Percentiles rank a stretch among this genome's conserved stretches.
These are phyloP conservation scores for Epicoccum nigrum DNA, from an alignment of 2,329 filamentous ascomycete species.

Conservation along the genomic window DNA sequence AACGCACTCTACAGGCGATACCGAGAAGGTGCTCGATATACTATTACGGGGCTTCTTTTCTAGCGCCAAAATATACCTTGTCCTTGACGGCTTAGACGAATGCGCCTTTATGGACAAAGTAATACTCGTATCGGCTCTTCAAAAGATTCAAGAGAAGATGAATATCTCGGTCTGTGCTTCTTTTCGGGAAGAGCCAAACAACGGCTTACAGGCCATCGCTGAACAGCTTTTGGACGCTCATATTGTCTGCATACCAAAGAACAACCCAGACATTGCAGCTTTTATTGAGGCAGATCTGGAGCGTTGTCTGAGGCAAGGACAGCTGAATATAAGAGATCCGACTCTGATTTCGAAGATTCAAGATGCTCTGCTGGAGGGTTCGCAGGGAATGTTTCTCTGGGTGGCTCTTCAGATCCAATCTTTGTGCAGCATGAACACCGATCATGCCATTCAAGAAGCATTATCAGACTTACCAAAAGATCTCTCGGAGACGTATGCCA, in stretches of 20 bases:
- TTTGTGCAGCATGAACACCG: constrained; percentile 45
- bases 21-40: constrained; percentile 25
- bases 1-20: constrained; percentile 7
- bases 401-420: constrained; percentile 30
- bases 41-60: constrained; percentile 24
- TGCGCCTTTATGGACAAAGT: constrained; percentile 27
- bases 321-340: constrained; percentile 32
- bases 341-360: constrained; percentile 33
- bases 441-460: constrained; percentile 44
- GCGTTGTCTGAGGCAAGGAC: constrained; percentile 20
- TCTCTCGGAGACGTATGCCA: constrained; percentile 23
- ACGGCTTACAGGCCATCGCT: neutral
- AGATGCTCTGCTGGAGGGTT: constrained; percentile 27
- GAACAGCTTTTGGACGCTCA: constrained; percentile 3
- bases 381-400: constrained; percentile 39
- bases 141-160: constrained; percentile 27
- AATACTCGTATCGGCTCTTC: constrained; percentile 23
- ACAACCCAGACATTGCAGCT: constrained; percentile 26
- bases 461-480: constrained; percentile 24
- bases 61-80: constrained; percentile 33
- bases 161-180: constrained; percentile 33
- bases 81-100: constrained; percentile 47
- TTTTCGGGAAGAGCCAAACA: constrained; percentile 24
- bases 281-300: constrained; percentile 38
- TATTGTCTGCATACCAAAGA: constrained; percentile 27